phyloP scores from a whole-genome alignment of 1,284 basidiomycete species.

The Heterobasidion irregulare region DNA sequence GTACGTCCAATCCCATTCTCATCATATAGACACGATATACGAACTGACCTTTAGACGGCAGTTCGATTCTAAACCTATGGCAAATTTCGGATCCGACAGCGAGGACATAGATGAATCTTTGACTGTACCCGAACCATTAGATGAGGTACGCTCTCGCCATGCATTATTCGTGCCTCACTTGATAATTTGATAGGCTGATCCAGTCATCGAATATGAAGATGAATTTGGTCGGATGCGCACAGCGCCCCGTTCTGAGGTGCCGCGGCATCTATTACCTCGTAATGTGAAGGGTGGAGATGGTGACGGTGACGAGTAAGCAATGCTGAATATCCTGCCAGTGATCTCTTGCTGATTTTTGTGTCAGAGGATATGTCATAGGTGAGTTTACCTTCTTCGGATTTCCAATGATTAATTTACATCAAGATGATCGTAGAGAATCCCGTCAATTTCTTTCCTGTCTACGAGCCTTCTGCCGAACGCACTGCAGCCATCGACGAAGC shows the following conservation, averaged over 20 bases:
- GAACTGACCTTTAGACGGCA: constrained; percentile 17
- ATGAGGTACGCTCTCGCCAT: constrained; percentile 11
- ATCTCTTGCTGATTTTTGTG: neutral
- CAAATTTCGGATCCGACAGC: constrained; percentile 54
- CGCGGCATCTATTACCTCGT: constrained; percentile 47
- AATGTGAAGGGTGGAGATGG: constrained; percentile 19
- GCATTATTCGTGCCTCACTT: neutral
- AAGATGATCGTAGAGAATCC: constrained; percentile 52
- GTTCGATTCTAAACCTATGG: constrained; percentile 66
- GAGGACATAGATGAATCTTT: constrained; percentile 70
- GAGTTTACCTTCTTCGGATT: constrained; percentile 19
- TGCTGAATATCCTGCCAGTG: neutral
- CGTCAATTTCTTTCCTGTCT: constrained; percentile 76
- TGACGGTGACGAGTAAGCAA: constrained; percentile 49
- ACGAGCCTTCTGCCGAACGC: constrained; percentile 76
- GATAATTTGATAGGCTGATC: constrained; percentile 46
- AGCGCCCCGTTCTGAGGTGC: constrained; percentile 67
- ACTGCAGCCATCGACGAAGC: constrained; percentile 70
- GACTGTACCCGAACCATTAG: constrained; percentile 40
- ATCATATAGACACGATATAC: neutral
- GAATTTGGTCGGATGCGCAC: constrained; percentile 76
- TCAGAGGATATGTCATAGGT: constrained; percentile 30
- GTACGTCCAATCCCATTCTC: constrained; percentile 36
- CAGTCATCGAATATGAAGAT: constrained; percentile 78
- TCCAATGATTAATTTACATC: constrained; percentile 1